Conservation (phyloP, 495 filamentous ascomycete species). For the Neurospora cerealis region DNA sequence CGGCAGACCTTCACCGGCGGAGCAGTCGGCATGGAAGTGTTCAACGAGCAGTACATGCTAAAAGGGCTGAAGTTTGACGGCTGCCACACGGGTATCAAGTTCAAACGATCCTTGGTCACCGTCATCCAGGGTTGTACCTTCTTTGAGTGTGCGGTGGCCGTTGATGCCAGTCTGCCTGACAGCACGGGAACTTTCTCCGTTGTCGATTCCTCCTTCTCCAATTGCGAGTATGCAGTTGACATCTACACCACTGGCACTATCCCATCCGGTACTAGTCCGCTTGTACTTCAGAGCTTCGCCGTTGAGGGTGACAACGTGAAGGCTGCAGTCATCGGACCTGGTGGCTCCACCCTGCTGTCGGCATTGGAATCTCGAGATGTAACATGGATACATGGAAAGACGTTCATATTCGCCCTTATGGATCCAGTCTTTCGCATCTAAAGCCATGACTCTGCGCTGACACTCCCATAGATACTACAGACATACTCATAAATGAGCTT, state of each 20-base stretch:
- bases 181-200: constrained; percentile 37
- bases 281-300: constrained; percentile 43
- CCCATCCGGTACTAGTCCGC: constrained; percentile 34
- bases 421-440: not conserved
- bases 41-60: constrained; percentile 41
- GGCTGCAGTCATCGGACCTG: not conserved
- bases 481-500: not conserved
- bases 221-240: constrained; percentile 33
- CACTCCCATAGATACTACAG: not conserved
- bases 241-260: constrained; percentile 22
- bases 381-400: not conserved
- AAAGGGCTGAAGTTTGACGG: constrained; percentile 15
- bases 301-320: constrained; percentile 3
- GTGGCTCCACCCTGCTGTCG: not conserved
- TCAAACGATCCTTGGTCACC: not conserved
- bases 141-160: constrained; percentile 41
- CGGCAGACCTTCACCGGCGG: constrained; percentile 29
- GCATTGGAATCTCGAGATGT: not conserved
- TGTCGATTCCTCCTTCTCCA: constrained; percentile 41
- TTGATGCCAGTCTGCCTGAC: constrained; percentile 39
- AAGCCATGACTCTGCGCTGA: not conserved
- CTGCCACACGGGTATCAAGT: not conserved
- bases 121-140: constrained; percentile 21
- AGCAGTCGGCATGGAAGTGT: constrained; percentile 36
- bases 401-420: not conserved